Percentiles rank a stretch among this genome's conserved stretches.
These are phyloP conservation scores for Pestalotiopsis sp. DNA, from an alignment of 2,329 filamentous ascomycete species.

Conservation along the genomic window DNA sequence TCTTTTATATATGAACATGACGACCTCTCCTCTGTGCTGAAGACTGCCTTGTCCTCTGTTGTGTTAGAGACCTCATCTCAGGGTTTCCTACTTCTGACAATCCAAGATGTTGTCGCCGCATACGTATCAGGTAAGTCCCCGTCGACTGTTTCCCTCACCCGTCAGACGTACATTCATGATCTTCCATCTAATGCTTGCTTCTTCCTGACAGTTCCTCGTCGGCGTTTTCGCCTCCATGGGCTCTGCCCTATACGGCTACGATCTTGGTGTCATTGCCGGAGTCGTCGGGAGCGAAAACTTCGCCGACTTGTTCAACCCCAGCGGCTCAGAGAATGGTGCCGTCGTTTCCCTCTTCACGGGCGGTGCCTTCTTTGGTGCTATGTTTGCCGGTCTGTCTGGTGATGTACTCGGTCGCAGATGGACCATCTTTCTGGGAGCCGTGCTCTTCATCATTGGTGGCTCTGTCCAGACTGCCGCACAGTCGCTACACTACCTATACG, in stretches of 20 bases:
- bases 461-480: conserved; percentile 72
- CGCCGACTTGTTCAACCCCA: conserved; percentile 40
- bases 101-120: conserved; percentile 17
- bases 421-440: conserved; percentile 73
- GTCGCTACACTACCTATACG: conserved; percentile 63
- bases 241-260: conserved; percentile 58
- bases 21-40: background rate
- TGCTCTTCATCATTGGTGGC: conserved; percentile 75
- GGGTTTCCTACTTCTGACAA: background rate
- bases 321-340: conserved; percentile 53
- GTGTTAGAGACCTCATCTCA: background rate
- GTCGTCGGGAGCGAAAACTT: conserved; percentile 54
- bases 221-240: conserved; percentile 59
- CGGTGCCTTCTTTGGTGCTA: conserved; percentile 64
- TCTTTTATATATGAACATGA: conserved; percentile 5
- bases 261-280: conserved; percentile 55
- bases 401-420: conserved; percentile 62
- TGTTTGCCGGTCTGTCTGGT: conserved; percentile 59
- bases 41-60: background rate
- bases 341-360: conserved; percentile 81
- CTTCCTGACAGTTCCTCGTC: conserved; percentile 47
- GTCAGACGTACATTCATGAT: background rate
- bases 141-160: background rate
- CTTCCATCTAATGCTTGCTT: background rate
- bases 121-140: conserved; percentile 16